These are phyloP conservation scores for Aspergillus indologenus DNA, from an alignment of 495 filamentous ascomycete species.

Conservation along the genomic window DNA sequence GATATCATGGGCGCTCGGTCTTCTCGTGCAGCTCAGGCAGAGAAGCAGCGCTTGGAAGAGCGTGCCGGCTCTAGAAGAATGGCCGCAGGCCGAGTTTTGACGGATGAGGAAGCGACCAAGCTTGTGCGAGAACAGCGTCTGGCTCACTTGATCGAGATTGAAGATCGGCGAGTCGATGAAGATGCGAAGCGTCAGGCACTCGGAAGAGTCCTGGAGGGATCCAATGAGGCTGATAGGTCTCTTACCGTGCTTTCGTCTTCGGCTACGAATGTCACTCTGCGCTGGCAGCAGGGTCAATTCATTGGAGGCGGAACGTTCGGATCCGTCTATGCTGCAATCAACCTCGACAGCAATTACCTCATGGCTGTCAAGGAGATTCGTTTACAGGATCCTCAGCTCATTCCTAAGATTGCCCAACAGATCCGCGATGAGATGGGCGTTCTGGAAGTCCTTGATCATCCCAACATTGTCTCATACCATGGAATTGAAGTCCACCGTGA, in stretches of 20 bases:
- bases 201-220: slow-evolving; percentile 86
- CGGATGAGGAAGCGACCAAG: slow-evolving; percentile 78
- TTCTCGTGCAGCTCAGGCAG: slow-evolving; percentile 85
- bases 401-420: slow-evolving; percentile 86
- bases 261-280: slow-evolving; percentile 87
- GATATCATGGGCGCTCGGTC: slow-evolving; percentile 98
- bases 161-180: slow-evolving; percentile 71
- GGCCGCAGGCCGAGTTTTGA: slow-evolving; percentile 71
- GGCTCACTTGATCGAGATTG: slow-evolving; percentile 66
- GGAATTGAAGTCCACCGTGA: slow-evolving; percentile 97
- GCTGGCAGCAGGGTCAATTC: slow-evolving; percentile 98
- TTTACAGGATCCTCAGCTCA: slow-evolving; percentile 92
- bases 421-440: slow-evolving; percentile 98
- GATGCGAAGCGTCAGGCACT: slow-evolving; percentile 86
- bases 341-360: slow-evolving; percentile 88
- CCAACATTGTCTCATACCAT: slow-evolving; percentile 96
- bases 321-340: slow-evolving; percentile 95
- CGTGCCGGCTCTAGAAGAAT: slow-evolving; percentile 69
- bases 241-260: slow-evolving; percentile 90
- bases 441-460: slow-evolving; percentile 89
- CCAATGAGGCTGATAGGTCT: slow-evolving; percentile 91
- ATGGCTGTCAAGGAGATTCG: slow-evolving; percentile 99
- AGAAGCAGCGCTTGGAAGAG: slow-evolving; percentile 77
- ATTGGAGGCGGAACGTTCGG: slow-evolving; percentile 97
- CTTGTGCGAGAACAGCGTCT: slow-evolving; percentile 72